Evolutionary conservation across 768 basidiomycete species (phyloP), one percentile per base, ranked within the genome.

Genomic region (Mycena filopes): DNA sequence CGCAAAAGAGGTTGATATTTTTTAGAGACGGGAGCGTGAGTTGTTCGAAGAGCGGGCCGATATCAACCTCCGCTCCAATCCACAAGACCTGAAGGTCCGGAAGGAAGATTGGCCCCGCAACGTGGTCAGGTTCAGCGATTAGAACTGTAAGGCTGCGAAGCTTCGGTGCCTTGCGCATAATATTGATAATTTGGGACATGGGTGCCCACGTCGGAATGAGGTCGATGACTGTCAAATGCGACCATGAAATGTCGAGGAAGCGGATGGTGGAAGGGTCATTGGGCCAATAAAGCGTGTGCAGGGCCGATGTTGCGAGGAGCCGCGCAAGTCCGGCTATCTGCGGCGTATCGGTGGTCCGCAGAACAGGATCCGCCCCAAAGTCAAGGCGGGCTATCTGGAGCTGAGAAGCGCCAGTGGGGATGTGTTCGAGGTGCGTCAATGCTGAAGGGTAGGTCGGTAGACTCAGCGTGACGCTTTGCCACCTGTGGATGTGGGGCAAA

Each of bases 281-380:
- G 9, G 28, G 53, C 58, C 58, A 66, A 21, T 66, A 51, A 6
- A 66, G 65, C 41, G 65, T 60, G 18, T 66, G 65, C 6, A 61
- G 42, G 20, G 65, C 45, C 0, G 63, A 66, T 11, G 43, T 29
- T 21, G 46, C 25, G 38, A 66, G 59, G 21, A 66, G 54, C 26
- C 48, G 28, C 20, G 65, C 31, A 36, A 66, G 65, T 18, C 53
- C 65, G 11, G 42, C 29, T 20, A 57, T 21, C 28, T 66, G 53
- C 40, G 47, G 47, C 1, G 47, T 48, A 13, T 51, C 45, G 43
- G 42, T 25, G 23, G 42, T 29, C 38, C 36, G 41, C 16, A 65
- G n/a, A 1, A 25, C 53, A n/a, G 58, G 40, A 23, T 55, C 59
- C 26, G 5, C 18, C 15, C 48, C 23, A 48, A 66, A 60, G 23